Percentiles rank a stretch among this genome's conserved stretches.
Conservation (phyloP, 495 filamentous ascomycete species). For the Penicillium herquei region DNA sequence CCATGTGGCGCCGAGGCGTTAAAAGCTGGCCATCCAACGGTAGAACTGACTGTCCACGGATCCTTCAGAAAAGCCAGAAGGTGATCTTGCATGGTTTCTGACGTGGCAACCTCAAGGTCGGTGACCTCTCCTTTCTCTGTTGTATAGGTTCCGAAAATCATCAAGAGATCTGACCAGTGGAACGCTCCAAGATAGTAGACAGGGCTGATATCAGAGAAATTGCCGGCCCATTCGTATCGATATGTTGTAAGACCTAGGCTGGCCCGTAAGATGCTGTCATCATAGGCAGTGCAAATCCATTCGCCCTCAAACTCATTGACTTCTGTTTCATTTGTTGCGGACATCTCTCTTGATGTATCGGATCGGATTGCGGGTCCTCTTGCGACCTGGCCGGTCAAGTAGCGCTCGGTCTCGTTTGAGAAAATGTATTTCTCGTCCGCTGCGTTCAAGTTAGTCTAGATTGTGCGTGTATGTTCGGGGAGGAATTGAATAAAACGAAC, state of each 20-base stretch:
- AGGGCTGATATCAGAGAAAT: conserved; percentile 47
- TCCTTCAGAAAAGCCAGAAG: conserved; percentile 23
- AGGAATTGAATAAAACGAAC: not conserved
- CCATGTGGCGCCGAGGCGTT: not conserved
- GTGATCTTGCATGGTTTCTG: conserved; percentile 40
- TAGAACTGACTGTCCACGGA: not conserved
- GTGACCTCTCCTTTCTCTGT: conserved; percentile 28
- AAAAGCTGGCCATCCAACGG: not conserved
- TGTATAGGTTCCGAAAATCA: conserved; percentile 43
- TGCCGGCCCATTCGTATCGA: conserved; percentile 31
- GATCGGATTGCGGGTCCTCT: conserved; percentile 37
- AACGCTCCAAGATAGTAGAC: conserved; percentile 42
- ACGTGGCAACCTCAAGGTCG: conserved; percentile 32
- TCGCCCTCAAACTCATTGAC: conserved; percentile 19
- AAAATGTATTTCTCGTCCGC: conserved; percentile 24
- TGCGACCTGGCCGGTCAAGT: conserved; percentile 15
- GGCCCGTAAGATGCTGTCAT: conserved; percentile 30
- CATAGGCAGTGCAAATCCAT: conserved; percentile 6
- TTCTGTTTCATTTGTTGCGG: conserved; percentile 30
- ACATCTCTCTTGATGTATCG: conserved; percentile 41
- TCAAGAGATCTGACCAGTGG: conserved; percentile 44
- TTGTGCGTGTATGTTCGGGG: not conserved
- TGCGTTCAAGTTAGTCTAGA: not conserved
- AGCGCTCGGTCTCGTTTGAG: conserved; percentile 40
- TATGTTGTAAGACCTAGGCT: conserved; percentile 13